Evolutionary conservation across 164 flowering plant genomes (phyloP).

Genomic region (Nymphaea thermarum): DNA sequence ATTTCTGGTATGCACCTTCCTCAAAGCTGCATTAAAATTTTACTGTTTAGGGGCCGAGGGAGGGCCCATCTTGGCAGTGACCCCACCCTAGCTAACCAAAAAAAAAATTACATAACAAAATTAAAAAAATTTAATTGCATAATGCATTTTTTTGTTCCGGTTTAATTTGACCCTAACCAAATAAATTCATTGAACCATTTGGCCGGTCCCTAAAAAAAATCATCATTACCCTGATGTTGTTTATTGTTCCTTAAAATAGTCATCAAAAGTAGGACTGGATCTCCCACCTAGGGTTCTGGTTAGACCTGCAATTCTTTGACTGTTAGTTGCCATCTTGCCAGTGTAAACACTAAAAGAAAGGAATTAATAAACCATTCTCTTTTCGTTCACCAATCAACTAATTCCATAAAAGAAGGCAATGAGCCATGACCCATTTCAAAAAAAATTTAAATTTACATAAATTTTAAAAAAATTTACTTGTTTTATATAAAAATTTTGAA

Average conservation of each 20-base stretch:
- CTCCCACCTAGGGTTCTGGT: neutral
- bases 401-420: no score
- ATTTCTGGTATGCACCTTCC: no score
- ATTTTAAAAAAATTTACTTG: no score
- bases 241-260: neutral
- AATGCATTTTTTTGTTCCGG: no score
- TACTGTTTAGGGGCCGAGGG: no score
- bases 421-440: no score
- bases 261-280: neutral
- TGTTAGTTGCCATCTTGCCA: neutral
- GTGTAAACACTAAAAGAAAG: neutral
- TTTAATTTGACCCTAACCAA: neutral
- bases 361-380: neutral
- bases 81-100: no score
- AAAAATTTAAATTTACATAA: no score
- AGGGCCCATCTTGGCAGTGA: no score
- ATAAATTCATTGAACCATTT: neutral
- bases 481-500: no score
- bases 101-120: no score
- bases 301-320: neutral
- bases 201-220: neutral
- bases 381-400: neutral
- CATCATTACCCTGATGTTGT: neutral
- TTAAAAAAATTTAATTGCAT: neutral
- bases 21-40: no score